Evolutionary conservation across 202 grass and related monocot genomes (phyloP).

Genomic region (Miscanthus sacchariflorus): DNA sequence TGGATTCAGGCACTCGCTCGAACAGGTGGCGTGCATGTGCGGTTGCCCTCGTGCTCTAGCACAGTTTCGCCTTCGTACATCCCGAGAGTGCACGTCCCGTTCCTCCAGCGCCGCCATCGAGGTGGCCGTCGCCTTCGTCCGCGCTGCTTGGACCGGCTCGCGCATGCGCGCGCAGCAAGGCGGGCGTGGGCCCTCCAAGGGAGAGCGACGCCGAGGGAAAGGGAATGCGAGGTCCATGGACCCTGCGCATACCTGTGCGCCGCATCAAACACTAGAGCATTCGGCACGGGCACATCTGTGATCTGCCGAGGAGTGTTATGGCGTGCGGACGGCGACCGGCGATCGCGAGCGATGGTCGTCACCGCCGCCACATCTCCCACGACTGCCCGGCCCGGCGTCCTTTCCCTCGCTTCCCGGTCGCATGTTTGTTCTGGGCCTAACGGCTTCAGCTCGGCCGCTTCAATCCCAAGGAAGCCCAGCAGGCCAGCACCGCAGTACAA

Average conservation of each 20-base stretch:
- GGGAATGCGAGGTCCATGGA: background rate
- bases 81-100: background rate
- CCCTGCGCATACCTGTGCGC: background rate
- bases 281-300: background rate
- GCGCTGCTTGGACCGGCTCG: background rate
- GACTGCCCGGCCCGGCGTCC: background rate
- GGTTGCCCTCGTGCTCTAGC: background rate
- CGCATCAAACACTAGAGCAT: background rate
- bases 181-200: background rate
- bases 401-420: too few species aligned
- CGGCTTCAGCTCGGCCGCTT: background rate
- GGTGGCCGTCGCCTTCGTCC: background rate
- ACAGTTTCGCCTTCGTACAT: background rate
- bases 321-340: background rate
- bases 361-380: background rate
- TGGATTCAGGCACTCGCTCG: slow-evolving; percentile 17
- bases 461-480: background rate
- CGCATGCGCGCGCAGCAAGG: background rate
- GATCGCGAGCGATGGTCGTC: background rate
- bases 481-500: background rate
- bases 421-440: background rate
- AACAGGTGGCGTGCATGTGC: slow-evolving; percentile 17
- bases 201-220: background rate
- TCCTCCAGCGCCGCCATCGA: background rate
- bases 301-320: background rate